A percentile compares a stretch with the other conserved stretches of the same genome.
Conservation (phyloP, 2,329 filamentous ascomycete species). For the Talaromyces funiculosus region DNA sequence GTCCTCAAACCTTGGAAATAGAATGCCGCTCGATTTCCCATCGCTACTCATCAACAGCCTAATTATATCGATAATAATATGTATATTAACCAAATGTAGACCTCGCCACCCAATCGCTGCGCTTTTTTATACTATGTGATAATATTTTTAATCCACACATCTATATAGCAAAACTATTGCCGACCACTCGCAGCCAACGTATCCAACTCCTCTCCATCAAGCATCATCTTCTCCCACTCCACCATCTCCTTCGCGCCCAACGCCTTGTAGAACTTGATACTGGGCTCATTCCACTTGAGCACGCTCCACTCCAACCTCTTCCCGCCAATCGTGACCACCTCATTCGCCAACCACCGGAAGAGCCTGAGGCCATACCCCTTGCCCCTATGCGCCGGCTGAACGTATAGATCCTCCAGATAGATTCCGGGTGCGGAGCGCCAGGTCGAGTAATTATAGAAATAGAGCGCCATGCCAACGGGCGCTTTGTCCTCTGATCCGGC, state of each 20-base stretch:
- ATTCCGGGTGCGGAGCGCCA: slow-evolving; percentile 85
- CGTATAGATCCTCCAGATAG: slow-evolving; percentile 91
- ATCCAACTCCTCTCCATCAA: slow-evolving; percentile 41
- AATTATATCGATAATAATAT: no score
- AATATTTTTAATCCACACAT: no score
- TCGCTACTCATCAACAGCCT: no score
- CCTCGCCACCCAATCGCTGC: no score
- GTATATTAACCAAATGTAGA: no score
- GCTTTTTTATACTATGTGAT: no score
- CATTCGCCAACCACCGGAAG: slow-evolving; percentile 69
- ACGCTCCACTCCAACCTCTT: slow-evolving; percentile 84
- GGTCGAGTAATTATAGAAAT: slow-evolving; percentile 94
- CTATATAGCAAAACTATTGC: no score
- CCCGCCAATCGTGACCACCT: slow-evolving; percentile 66
- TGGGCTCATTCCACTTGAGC: slow-evolving; percentile 86
- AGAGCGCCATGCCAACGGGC: slow-evolving; percentile 74
- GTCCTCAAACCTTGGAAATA: no score
- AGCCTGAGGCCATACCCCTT: slow-evolving; percentile 74
- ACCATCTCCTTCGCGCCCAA: slow-evolving; percentile 42
- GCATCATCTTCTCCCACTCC: slow-evolving; percentile 48
- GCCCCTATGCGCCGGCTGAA: slow-evolving; percentile 63
- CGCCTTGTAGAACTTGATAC: slow-evolving; percentile 72
- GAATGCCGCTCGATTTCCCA: no score
- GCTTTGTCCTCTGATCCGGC: no score
- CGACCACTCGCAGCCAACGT: slow-evolving; percentile 38